Base-by-base conservation (phyloP, 345 rosid genomes). In the Syzygium aqueum region DNA sequence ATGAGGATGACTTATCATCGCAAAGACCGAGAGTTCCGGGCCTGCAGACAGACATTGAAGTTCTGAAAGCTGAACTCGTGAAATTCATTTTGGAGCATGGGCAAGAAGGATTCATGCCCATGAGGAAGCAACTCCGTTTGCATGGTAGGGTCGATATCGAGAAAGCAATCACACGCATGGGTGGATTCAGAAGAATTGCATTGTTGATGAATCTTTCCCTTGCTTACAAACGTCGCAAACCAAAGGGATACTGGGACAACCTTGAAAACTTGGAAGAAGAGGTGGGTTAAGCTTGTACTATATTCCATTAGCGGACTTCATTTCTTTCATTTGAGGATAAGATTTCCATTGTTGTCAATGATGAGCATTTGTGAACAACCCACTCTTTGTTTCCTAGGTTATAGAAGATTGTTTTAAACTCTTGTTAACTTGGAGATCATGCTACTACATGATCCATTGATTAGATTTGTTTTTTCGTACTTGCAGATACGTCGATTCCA, bases 51-150 rank as follows among this genome's bases (percentile, higher is more conserved):
- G 94, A 97, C 91, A 90, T 95, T 14, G 95, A 95, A 91, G 88
- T 96, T 80, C 93, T 97, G n/a, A 95, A 95, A 85, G 91, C 96
- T 25, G 99, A 97, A 91, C 94, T 97, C 77, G 87, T 94, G 87
- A 94, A 94, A 88, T 97, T 97, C 88, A 92, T 97, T 88, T 90
- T 93, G 30, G 95, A 94, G 86, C 95, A 95, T 84, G 99, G 99
- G 59, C 97, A 95, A 88, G 99, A 95, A 91, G 99, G 99, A 78
- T 97, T 96, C 91, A 97, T 97, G 99, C 99, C 99, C 2, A 97
- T 96, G 99, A 95, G 99, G 91, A 97, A 97, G 89, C 99, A 97
- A 89, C 99, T 97, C 10, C 96, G 98, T 77, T 67, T 92, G 88
- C 98, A 93, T 84, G 96, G 99, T 77, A 93, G 99, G 91, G 98